Evolutionary conservation across 2,329 filamentous ascomycete genomes (phyloP).

Genomic region (Byssothecium circinans): DNA sequence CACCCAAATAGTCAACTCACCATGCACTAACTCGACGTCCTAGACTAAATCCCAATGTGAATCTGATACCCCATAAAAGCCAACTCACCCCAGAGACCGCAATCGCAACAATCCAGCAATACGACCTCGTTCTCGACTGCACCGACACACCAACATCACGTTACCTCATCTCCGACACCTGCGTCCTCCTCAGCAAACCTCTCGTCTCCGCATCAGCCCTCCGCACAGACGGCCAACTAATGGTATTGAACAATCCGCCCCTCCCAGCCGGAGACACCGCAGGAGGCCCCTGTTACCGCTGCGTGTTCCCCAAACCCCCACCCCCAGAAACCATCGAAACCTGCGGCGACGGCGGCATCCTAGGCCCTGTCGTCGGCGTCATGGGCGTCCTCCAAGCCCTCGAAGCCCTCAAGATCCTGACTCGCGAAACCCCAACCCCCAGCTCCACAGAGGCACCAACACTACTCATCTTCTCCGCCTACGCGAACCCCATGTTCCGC

Average conservation of each 20-base stretch:
- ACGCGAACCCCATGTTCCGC: conserved; percentile 63
- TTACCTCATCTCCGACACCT: conserved; percentile 89
- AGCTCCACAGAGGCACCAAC: conserved; percentile 37
- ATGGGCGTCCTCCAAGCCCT: conserved; percentile 94
- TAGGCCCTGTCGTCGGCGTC: conserved; percentile 87
- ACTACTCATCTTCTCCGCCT: conserved; percentile 59
- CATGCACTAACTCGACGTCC: neutral
- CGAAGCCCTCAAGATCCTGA: conserved; percentile 83
- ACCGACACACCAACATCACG: conserved; percentile 91
- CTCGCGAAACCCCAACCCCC: conserved; percentile 36
- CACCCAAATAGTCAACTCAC: neutral
- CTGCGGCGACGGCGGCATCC: conserved; percentile 89
- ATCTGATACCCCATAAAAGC: conserved; percentile 62
- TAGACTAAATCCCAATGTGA: conserved; percentile 73
- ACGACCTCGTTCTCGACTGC: conserved; percentile 89
- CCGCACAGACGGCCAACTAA: conserved; percentile 84
- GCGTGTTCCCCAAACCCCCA: conserved; percentile 85
- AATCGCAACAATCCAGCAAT: conserved; percentile 64
- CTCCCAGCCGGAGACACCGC: conserved; percentile 56
- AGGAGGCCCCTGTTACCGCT: conserved; percentile 88
- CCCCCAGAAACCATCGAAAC: conserved; percentile 79
- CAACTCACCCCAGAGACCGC: conserved; percentile 73
- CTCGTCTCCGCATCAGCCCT: conserved; percentile 89
- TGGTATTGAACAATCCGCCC: conserved; percentile 82
- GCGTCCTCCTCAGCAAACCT: conserved; percentile 75